Evolutionary conservation across 306 rosid species (phyloP).

Genomic region (Hippophae rhamnoides): DNA sequence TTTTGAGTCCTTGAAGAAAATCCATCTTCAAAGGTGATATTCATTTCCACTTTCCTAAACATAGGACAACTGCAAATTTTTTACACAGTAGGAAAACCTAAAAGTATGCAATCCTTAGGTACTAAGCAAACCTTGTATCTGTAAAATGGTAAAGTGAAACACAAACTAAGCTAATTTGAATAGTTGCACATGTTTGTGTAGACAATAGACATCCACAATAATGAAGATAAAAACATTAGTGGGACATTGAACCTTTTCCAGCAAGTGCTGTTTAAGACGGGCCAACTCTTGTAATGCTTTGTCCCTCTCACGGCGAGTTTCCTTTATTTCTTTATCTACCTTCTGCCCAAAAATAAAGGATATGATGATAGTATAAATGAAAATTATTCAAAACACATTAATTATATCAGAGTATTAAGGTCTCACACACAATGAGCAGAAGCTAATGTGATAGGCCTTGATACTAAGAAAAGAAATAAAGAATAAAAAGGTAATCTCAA

Average conservation of each 20-base stretch:
- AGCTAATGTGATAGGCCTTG: not conserved
- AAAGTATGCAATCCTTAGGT: not conserved
- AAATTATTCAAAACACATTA: not conserved
- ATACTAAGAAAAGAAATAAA: not conserved
- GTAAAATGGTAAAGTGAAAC: not conserved
- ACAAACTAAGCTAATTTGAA: not conserved
- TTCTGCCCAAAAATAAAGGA: conserved; percentile 24
- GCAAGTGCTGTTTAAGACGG: conserved; percentile 93
- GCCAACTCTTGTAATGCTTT: conserved; percentile 64
- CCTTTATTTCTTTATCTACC: conserved; percentile 58
- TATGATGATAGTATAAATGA: not conserved
- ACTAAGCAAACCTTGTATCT: not conserved
- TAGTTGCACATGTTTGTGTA: not conserved
- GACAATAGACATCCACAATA: not conserved
- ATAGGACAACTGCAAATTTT: no score
- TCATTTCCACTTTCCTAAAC: no score
- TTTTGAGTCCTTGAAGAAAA: not conserved
- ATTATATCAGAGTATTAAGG: not conserved
- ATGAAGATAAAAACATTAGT: not conserved
- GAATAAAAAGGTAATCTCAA: not conserved
- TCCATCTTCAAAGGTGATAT: no score
- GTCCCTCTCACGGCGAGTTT: conserved; percentile 61
- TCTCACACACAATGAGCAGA: not conserved
- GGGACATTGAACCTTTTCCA: conserved; percentile 64
- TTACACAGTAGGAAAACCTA: not conserved